Percentiles rank a stretch among this genome's conserved stretches.
Conservation (phyloP, 2,329 filamentous ascomycete genomes). For the Penicillium fuscoglaucum region DNA sequence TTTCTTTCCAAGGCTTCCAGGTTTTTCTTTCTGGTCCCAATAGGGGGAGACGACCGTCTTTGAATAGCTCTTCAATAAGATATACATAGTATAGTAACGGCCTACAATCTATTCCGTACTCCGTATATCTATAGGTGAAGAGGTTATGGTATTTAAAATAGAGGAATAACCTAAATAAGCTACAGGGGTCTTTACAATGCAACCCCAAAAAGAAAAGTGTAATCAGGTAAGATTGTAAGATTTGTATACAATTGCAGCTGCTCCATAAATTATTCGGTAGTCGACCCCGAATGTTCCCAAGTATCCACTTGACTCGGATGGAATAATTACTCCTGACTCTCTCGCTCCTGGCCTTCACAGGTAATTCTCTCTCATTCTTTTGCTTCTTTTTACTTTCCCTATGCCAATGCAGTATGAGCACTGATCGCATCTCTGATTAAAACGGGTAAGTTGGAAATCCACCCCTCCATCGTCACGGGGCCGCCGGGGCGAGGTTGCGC, state of each 20-base stretch:
- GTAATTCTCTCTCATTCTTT: not conserved
- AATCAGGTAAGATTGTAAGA: constrained; percentile 5
- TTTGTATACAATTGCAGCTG: not conserved
- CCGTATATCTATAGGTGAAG: not conserved
- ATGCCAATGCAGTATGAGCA: constrained; percentile 1
- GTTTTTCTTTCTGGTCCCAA: not conserved
- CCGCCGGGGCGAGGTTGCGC: constrained; percentile 10
- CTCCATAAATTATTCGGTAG: constrained; percentile 16
- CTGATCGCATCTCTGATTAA: constrained; percentile 9
- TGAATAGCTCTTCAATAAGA: not conserved
- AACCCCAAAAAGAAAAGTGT: not conserved
- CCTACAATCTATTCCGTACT: not conserved
- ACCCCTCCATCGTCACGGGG: constrained; percentile 4
- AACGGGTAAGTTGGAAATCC: constrained; percentile 19
- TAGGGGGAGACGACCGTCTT: not conserved
- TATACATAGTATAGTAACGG: not conserved
- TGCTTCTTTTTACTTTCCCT: constrained; percentile 1
- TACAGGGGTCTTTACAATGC: constrained; percentile 3
- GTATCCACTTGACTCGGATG: constrained; percentile 8
- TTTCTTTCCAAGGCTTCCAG: not conserved
- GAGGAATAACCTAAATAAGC: not conserved
- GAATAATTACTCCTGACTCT: constrained; percentile 14
- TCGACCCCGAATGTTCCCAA: constrained; percentile 15
- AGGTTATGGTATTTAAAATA: not conserved
- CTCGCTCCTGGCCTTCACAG: not conserved